A percentile compares a stretch with the other conserved stretches of the same genome.
Conservation (phyloP, 31 red algal species). For the Asparagopsis taxiformis region DNA sequence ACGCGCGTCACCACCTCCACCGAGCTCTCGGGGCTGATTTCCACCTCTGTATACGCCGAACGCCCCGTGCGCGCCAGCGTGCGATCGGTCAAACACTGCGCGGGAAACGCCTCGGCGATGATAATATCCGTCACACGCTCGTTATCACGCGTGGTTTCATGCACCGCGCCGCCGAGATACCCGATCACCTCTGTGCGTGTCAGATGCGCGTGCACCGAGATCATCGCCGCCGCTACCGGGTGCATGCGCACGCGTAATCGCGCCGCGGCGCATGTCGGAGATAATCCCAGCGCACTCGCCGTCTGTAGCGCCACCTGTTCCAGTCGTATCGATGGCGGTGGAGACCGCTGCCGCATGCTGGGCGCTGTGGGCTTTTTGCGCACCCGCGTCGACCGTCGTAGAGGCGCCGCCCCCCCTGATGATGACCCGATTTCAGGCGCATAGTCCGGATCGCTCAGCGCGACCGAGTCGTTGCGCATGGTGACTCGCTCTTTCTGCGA, state of each 20-base stretch:
- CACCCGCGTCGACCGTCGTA: slow-evolving; percentile 7
- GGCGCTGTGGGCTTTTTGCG: slow-evolving; percentile 14
- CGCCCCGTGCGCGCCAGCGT: slow-evolving; percentile 33
- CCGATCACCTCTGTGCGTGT: slow-evolving; percentile 73
- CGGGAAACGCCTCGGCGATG: slow-evolving; percentile 73
- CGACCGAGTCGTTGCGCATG: too few species aligned
- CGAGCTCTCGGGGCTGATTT: slow-evolving; percentile 68
- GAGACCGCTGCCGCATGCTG: too few species aligned
- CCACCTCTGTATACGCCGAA: slow-evolving; percentile 47
- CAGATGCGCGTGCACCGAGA: slow-evolving; percentile 76
- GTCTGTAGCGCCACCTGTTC: slow-evolving; percentile 24
- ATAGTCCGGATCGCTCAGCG: too few species aligned
- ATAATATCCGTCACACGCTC: slow-evolving; percentile 17
- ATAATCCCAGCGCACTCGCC: slow-evolving; percentile 44
- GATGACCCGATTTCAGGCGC: too few species aligned
- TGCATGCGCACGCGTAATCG: slow-evolving; percentile 47
- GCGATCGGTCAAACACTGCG: slow-evolving; percentile 16
- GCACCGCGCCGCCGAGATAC: slow-evolving; percentile 61
- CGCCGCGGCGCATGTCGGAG: slow-evolving; percentile 8
- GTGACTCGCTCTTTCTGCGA: too few species aligned
- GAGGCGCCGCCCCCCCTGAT: too few species aligned
- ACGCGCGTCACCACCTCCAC: slow-evolving; percentile 52
- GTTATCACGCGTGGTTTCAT: too few species aligned
- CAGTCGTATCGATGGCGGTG: slow-evolving; percentile 28
- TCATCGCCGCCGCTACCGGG: slow-evolving; percentile 49